Evolutionary conservation across 2,329 filamentous ascomycete genomes (phyloP), one percentile per base, ranked within the genome.

Genomic region (Epichloe amarillans): DNA sequence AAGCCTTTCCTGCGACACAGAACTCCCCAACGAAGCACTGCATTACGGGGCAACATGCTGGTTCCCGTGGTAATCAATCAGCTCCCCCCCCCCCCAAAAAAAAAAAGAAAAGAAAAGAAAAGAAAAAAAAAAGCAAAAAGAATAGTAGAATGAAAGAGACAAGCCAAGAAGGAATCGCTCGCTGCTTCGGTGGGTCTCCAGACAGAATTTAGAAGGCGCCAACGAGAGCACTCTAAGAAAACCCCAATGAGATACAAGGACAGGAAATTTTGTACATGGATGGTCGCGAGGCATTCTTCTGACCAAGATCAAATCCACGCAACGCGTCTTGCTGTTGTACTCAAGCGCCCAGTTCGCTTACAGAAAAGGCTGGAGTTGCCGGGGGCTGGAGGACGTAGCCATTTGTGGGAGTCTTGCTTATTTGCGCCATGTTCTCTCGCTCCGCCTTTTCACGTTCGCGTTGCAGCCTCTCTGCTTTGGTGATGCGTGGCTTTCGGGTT

Each of bases 401-500:
- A 46, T 65, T 66, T 12, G 61, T 61, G 4, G 64, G 60, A 46
- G 70, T 71, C 50, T 68, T 66, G 35, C 64, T 60, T 37, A 71
- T 54, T 57, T 68, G 66, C 3, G 68, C 70, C 56, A 71, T 55
- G 51, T 60, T 69, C 65, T 90, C 86, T 41, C 85, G 76, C 56
- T 89, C 84, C 6, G 82, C 74, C 70, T 93, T 93, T 65, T 94
- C 88, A 43, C 80, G 78, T 60, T 94, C 88, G 67, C 88, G 82
- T 61, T 84, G 80, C 54, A 86, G 84, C 60, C 88, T 86, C 62
- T 91, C 86, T 38, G 86, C 84, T 65, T 95, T 95, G 39, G 86
- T 93, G 57, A 88, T 83, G 41, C 90, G 83, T 48, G 88, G 87
- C 66, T 94, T 94, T 58, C 89, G 77, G 19, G 84, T 79, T 1